Evolutionary conservation across 306 rosid species (phyloP).

Genomic region (Ziziphus jujuba): DNA sequence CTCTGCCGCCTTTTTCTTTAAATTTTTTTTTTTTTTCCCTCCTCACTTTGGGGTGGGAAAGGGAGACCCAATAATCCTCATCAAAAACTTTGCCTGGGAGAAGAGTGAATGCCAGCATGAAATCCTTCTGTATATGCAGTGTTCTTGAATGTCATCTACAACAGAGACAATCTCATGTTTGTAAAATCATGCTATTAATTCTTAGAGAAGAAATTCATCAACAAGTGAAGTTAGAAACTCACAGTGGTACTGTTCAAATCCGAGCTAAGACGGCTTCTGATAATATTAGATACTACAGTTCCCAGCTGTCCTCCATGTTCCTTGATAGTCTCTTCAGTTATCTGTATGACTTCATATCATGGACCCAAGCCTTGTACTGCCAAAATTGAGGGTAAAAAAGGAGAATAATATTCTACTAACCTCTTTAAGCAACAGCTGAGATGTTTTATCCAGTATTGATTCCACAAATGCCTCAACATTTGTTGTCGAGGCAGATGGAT

Average conservation of each 20-base stretch:
- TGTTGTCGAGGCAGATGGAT: slow-evolving; percentile 35
- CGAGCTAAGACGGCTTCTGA: slow-evolving; percentile 54
- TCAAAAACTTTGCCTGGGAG: slow-evolving; percentile 31
- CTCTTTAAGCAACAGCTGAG: slow-evolving; percentile 69
- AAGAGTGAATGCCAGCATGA: slow-evolving; percentile 62
- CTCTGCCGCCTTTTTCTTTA: background rate
- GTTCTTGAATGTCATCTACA: slow-evolving; percentile 75
- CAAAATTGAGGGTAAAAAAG: slow-evolving; percentile 16
- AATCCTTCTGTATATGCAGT: slow-evolving; percentile 91
- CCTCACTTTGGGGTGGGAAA: background rate
- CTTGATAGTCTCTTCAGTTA: slow-evolving; percentile 56
- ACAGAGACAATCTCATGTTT: background rate
- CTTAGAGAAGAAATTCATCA: background rate
- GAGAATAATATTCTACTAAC: slow-evolving; percentile 28
- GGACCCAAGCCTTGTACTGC: background rate
- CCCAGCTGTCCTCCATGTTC: slow-evolving; percentile 67
- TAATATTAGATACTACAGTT: slow-evolving; percentile 49
- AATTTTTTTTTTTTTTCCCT: background rate
- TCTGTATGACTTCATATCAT: slow-evolving; percentile 44
- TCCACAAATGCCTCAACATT: slow-evolving; percentile 74
- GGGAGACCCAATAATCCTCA: background rate
- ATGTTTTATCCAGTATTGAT: slow-evolving; percentile 71
- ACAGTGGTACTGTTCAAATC: slow-evolving; percentile 78
- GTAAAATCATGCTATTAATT: background rate
- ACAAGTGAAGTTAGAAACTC: slow-evolving; percentile 32